Conservation (phyloP, 192 early-diverging fungal species). For the Backusella morwellensis region DNA sequence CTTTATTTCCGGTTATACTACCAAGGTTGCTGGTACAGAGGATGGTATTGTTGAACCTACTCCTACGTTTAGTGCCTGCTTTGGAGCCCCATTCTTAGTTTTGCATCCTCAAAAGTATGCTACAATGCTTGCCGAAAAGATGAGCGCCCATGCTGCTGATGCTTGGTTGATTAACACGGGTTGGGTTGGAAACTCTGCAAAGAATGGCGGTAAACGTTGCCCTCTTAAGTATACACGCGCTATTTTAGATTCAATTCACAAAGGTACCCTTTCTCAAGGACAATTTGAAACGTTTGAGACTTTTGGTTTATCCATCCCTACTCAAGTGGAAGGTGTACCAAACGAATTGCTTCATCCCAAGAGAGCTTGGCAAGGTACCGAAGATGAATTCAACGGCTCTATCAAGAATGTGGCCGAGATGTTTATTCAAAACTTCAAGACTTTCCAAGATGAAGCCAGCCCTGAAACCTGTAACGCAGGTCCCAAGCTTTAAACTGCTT, state of each 20-base stretch:
- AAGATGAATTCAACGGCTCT: conserved; percentile 62
- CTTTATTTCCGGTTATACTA: conserved; percentile 96
- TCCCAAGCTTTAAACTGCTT: conserved; percentile 32
- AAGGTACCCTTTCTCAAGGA: conserved; percentile 80
- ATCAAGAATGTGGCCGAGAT: conserved; percentile 75
- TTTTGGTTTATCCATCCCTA: conserved; percentile 88
- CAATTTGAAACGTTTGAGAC: conserved; percentile 85
- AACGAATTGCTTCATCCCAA: conserved; percentile 82
- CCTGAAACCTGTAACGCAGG: conserved; percentile 73
- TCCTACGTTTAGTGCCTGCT: conserved; percentile 91
- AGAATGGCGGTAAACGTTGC: conserved; percentile 78
- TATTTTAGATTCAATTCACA: conserved; percentile 97
- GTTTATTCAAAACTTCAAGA: conserved; percentile 89
- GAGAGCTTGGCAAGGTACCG: conserved; percentile 81
- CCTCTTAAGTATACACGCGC: conserved; percentile 97
- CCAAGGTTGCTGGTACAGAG: conserved; percentile 97
- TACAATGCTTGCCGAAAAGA: conserved; percentile 94
- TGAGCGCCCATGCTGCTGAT: conserved; percentile 77
- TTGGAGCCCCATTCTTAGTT: conserved; percentile 94
- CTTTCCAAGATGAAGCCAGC: conserved; percentile 76
- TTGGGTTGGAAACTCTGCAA: conserved; percentile 92
- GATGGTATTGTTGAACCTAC: conserved; percentile 91
- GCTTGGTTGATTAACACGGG: conserved; percentile 97
- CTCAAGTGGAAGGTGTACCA: conserved; percentile 70
- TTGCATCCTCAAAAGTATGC: conserved; percentile 96